These are phyloP conservation scores for Arctium lappa DNA, from an alignment of 129 eudicot genomes.

Conservation along the genomic window DNA sequence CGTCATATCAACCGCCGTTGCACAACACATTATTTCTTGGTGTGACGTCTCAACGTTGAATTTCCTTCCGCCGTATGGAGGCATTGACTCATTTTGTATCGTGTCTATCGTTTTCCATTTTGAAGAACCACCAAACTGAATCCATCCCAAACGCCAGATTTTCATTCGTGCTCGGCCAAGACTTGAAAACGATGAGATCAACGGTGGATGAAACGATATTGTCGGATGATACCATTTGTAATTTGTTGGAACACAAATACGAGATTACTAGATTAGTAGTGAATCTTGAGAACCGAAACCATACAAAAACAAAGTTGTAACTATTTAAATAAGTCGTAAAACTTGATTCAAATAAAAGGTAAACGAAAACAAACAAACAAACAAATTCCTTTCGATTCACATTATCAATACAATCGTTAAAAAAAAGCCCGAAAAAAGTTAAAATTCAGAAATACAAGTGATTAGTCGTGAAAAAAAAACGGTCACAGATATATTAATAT, in stretches of 20 bases:
- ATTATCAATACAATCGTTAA: conserved; percentile 19
- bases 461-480: conserved; percentile 20
- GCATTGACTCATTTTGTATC: not conserved
- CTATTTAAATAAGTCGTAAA: not conserved
- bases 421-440: conserved; percentile 3
- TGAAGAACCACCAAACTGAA: not conserved
- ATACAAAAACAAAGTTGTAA: not conserved
- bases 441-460: not conserved
- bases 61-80: not conserved
- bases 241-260: not conserved
- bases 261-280: not conserved
- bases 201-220: not conserved
- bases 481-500: conserved; percentile 19
- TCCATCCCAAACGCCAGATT: not conserved
- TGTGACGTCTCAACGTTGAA: not conserved
- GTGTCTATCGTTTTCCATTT: not conserved
- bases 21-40: not conserved
- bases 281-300: not conserved
- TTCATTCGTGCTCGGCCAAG: not conserved
- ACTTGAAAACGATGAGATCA: not conserved
- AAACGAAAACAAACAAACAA: conserved; percentile 23
- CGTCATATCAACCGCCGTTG: not conserved
- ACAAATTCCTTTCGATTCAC: conserved; percentile 21
- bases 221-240: not conserved
- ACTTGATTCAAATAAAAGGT: not conserved